Evolutionary conservation across 805 yeast genomes (phyloP).

Genomic region (Yarrowia keelungensis): DNA sequence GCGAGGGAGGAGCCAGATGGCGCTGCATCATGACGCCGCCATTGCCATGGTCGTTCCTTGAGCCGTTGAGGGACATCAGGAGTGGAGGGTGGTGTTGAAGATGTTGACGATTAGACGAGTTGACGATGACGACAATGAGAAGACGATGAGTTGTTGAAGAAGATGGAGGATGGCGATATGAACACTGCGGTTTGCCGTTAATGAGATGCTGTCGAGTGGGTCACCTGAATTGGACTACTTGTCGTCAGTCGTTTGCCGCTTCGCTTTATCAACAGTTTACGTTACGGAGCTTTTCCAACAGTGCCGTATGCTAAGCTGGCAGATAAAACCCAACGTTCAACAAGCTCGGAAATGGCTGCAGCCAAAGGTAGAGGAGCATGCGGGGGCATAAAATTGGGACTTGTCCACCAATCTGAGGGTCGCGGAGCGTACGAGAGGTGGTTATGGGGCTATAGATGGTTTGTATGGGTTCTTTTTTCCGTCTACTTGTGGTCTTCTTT

Average conservation of each 20-base stretch:
- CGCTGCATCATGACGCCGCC: slow-evolving; percentile 35
- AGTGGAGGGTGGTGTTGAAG: neutral
- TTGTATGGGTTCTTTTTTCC: too few relatives aligned
- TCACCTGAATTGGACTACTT: too few relatives aligned
- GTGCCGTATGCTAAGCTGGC: slow-evolving; percentile 38
- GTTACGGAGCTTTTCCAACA: slow-evolving; percentile 35
- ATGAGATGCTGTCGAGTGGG: too few relatives aligned
- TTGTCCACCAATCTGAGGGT: slow-evolving; percentile 3
- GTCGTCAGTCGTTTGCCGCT: slow-evolving; percentile 13
- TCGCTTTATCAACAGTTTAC: slow-evolving; percentile 31
- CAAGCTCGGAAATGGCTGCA: slow-evolving; percentile 37
- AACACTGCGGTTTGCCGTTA: too few relatives aligned
- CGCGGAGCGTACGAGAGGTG: neutral
- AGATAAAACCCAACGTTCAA: slow-evolving; percentile 38
- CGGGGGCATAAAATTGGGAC: slow-evolving; percentile 36
- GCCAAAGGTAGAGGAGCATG: slow-evolving; percentile 36
- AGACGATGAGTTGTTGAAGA: neutral
- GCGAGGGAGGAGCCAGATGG: slow-evolving; percentile 14
- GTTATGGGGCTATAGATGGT: neutral
- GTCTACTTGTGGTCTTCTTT: too few relatives aligned
- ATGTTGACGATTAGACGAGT: neutral
- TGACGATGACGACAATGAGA: neutral
- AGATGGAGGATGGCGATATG: neutral
- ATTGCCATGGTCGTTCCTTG: slow-evolving; percentile 19
- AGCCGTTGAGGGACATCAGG: slow-evolving; percentile 38